Percentiles rank a stretch among this genome's conserved stretches.
phyloP scores from a whole-genome alignment of 1,139 yeast genomes.

The Protomyces lactucae-debilis region DNA sequence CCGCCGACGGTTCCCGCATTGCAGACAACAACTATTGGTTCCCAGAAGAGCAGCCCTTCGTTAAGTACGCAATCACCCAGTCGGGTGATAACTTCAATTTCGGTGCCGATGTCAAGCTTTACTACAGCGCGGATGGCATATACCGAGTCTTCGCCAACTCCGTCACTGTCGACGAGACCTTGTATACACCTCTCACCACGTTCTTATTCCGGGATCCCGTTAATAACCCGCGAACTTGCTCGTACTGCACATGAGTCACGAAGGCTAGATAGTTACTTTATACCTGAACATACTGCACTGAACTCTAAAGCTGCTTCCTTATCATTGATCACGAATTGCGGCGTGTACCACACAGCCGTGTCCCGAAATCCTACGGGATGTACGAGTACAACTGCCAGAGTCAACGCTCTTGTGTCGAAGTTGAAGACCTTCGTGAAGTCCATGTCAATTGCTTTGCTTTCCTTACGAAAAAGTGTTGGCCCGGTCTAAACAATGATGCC shows the following conservation, averaged over 20 bases:
- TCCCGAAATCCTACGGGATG: too few relatives aligned
- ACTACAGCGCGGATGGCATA: background rate
- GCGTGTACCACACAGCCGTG: too few relatives aligned
- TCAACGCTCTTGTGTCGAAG: background rate
- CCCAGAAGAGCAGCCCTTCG: background rate
- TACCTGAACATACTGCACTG: too few relatives aligned
- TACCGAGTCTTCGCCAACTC: background rate
- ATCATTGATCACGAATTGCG: background rate
- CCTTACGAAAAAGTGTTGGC: background rate
- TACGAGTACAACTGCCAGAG: too few relatives aligned
- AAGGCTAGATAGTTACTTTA: too few relatives aligned
- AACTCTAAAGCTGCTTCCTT: background rate
- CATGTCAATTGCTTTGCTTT: background rate
- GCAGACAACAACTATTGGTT: background rate
- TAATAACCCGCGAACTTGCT: background rate
- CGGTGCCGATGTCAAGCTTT: background rate
- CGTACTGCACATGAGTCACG: too few relatives aligned
- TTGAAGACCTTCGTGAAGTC: background rate
- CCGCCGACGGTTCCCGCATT: background rate
- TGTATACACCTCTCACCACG: background rate
- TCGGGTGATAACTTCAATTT: background rate
- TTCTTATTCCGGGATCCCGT: background rate
- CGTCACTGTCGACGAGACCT: background rate
- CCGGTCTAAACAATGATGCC: background rate
- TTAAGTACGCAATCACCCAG: background rate